phyloP scores from a whole-genome alignment of 2,329 filamentous ascomycete species.

The Botrytis hyacinthi region DNA sequence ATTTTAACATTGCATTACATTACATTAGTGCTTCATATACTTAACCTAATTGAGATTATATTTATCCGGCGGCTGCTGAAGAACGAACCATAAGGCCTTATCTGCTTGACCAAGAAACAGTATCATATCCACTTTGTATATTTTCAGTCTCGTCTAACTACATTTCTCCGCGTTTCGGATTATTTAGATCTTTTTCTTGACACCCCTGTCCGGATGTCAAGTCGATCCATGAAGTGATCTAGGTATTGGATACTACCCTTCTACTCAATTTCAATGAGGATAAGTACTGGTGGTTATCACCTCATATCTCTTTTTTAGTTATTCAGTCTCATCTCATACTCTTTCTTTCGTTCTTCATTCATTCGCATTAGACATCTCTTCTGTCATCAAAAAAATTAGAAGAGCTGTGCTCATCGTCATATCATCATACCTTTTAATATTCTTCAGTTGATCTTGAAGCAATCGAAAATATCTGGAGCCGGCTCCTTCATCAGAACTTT shows the following conservation, averaged over 20 bases:
- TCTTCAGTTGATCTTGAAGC: constrained; percentile 27
- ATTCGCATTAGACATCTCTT: constrained; percentile 27
- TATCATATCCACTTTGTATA: constrained; percentile 25
- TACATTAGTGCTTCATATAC: constrained; percentile 24
- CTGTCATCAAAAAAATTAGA: constrained; percentile 33
- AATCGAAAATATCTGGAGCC: constrained; percentile 33
- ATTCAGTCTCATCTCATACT: constrained; percentile 32
- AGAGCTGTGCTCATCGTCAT: constrained; percentile 34
- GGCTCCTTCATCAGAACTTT: constrained; percentile 35
- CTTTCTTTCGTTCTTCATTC: constrained; percentile 30
- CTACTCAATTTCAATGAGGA: constrained; percentile 26
- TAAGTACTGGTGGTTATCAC: constrained; percentile 33
- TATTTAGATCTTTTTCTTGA: constrained; percentile 23
- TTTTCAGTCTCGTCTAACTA: constrained; percentile 21
- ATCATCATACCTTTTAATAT: constrained; percentile 29
- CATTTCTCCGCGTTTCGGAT: constrained; percentile 37
- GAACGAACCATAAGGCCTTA: constrained; percentile 37
- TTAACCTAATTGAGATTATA: constrained; percentile 25
- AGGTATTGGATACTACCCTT: constrained; percentile 15
- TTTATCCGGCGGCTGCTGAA: constrained; percentile 33
- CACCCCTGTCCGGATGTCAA: background rate
- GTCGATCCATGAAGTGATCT: constrained; percentile 8
- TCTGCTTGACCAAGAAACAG: constrained; percentile 40
- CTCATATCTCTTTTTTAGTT: constrained; percentile 22
- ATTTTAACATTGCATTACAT: constrained; percentile 34